These are phyloP conservation scores for sorghum (Sorghum bicolor) DNA, from an alignment of 176 grass and related monocot species.

Conservation along the genomic window DNA sequence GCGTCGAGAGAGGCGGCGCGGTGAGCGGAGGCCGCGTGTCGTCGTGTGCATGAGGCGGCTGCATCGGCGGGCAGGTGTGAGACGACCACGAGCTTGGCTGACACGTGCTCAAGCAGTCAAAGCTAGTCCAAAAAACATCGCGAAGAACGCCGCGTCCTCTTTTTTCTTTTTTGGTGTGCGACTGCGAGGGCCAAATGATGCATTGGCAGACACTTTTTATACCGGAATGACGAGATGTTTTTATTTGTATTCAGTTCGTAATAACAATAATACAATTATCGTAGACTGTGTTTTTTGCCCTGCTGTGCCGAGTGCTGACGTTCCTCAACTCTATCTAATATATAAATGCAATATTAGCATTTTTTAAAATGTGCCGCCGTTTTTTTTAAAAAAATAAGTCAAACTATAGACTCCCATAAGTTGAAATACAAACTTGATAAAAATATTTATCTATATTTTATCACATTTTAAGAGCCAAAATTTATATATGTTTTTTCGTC, in stretches of 20 bases:
- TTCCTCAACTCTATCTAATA: neutral
- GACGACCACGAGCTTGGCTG: neutral
- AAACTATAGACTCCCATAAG: too few species aligned
- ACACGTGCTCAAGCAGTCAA: conserved; percentile 8
- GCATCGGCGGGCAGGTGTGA: neutral
- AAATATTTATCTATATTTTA: too few species aligned
- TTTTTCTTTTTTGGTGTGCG: neutral
- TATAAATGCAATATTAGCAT: neutral
- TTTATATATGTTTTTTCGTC: too few species aligned
- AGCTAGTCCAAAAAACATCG: neutral
- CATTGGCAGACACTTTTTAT: neutral
- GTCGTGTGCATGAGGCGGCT: neutral
- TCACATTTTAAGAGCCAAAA: too few species aligned
- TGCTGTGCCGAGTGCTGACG: too few species aligned
- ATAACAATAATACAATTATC: neutral
- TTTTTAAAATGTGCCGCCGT: neutral
- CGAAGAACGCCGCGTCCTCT: neutral
- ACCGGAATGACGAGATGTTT: too few species aligned
- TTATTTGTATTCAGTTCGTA: neutral
- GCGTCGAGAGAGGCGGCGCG: neutral
- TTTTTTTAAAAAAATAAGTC: too few species aligned
- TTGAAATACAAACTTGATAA: too few species aligned
- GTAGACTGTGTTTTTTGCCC: too few species aligned
- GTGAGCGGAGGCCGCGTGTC: neutral
- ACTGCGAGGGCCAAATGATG: neutral